phyloP scores from a whole-genome alignment of 2,329 filamentous ascomycete genomes.

The Fusarium sp. region DNA sequence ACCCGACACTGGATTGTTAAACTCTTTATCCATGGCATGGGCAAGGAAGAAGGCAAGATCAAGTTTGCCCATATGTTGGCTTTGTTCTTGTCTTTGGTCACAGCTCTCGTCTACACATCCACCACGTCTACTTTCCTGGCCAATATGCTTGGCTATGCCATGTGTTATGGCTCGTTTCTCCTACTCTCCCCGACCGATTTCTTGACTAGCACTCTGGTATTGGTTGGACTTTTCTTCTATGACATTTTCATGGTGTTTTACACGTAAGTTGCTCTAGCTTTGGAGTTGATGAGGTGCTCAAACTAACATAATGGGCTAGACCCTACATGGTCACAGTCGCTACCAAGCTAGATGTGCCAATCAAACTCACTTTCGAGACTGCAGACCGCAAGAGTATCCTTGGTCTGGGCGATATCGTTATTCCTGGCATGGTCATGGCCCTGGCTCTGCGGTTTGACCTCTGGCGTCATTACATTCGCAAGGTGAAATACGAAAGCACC shows the following conservation, averaged over 20 bases:
- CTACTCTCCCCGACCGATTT: slow-evolving; percentile 92
- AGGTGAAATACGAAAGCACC: slow-evolving; percentile 63
- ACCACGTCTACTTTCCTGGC: slow-evolving; percentile 71
- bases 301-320: slow-evolving; percentile 53
- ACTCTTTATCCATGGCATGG: slow-evolving; percentile 64
- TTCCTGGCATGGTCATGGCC: slow-evolving; percentile 91
- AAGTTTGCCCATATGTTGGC: slow-evolving; percentile 70
- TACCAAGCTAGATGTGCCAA: slow-evolving; percentile 88
- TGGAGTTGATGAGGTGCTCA: neutral
- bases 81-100: slow-evolving; percentile 64
- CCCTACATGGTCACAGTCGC: slow-evolving; percentile 91
- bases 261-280: slow-evolving; percentile 65
- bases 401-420: slow-evolving; percentile 91
- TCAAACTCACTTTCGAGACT: slow-evolving; percentile 84
- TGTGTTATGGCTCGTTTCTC: slow-evolving; percentile 86
- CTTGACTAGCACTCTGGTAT: slow-evolving; percentile 80
- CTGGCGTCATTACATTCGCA: slow-evolving; percentile 82
- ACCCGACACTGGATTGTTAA: slow-evolving; percentile 65
- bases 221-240: slow-evolving; percentile 88
- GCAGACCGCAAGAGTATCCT: slow-evolving; percentile 83
- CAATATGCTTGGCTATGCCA: slow-evolving; percentile 87
- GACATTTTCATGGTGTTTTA: slow-evolving; percentile 95
- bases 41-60: slow-evolving; percentile 61
- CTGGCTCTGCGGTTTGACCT: slow-evolving; percentile 93
- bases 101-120: slow-evolving; percentile 75